phyloP scores from a whole-genome alignment of 768 basidiomycete species.

The Gymnopilus junonius region DNA sequence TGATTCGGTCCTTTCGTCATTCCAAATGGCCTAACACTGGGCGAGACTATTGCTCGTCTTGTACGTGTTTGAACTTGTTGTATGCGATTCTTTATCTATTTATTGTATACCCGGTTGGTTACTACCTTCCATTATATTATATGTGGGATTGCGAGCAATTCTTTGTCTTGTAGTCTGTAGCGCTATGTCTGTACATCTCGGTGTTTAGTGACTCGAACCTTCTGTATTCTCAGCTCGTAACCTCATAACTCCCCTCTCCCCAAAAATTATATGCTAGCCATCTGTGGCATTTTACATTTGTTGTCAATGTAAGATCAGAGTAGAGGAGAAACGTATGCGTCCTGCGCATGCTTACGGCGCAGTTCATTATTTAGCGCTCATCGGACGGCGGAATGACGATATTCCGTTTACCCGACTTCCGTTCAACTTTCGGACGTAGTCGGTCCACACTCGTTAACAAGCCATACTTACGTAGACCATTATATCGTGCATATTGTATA shows the following conservation, averaged over 20 bases:
- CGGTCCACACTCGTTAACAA: background rate
- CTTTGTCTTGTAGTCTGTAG: conserved; percentile 2
- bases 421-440: background rate
- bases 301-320: too few species aligned
- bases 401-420: background rate
- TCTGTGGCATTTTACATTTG: background rate
- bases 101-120: background rate
- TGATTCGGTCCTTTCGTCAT: background rate
- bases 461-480: too few species aligned
- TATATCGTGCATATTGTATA: too few species aligned
- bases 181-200: background rate
- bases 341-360: background rate
- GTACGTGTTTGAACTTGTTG: background rate
- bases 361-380: background rate
- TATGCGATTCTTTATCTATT: background rate
- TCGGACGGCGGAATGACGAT: background rate
- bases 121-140: background rate
- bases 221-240: background rate
- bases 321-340: background rate
- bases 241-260: background rate
- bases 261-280: background rate
- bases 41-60: background rate
- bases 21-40: background rate
- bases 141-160: background rate
- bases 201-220: background rate